Evolutionary conservation across 208 protist species (phyloP).

Genomic region (Acanthamoeba royreba): DNA sequence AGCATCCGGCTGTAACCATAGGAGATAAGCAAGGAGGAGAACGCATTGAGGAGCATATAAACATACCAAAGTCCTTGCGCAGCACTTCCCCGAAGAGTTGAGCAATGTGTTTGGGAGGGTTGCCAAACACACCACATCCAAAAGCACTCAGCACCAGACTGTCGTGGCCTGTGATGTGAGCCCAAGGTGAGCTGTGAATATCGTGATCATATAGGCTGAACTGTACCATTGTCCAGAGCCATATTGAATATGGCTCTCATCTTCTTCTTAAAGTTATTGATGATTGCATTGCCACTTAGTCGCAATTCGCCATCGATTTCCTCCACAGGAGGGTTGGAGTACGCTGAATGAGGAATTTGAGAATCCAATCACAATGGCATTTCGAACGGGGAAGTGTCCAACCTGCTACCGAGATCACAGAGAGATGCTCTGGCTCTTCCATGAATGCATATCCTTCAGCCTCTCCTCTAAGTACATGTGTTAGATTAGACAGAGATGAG

Average conservation of each 20-base stretch:
- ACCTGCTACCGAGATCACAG: background rate
- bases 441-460: background rate
- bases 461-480: background rate
- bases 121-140: slow-evolving; percentile 6
- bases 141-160: slow-evolving; percentile 12
- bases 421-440: background rate
- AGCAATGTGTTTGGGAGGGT: slow-evolving; percentile 14
- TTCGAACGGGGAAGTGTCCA: background rate
- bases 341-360: background rate
- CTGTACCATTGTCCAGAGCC: slow-evolving; percentile 30
- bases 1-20: background rate
- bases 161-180: background rate
- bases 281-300: background rate
- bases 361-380: background rate
- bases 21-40: background rate
- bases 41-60: too few relatives aligned
- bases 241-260: slow-evolving; percentile 18
- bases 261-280: background rate
- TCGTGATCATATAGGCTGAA: too few relatives aligned
- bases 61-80: background rate
- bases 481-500: background rate
- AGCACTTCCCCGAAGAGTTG: slow-evolving; percentile 14
- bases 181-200: background rate
- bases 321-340: background rate
- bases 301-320: background rate